Evolutionary conservation across 2,329 filamentous ascomycete species (phyloP).

Genomic region (Rhexocercosporidium sp.): DNA sequence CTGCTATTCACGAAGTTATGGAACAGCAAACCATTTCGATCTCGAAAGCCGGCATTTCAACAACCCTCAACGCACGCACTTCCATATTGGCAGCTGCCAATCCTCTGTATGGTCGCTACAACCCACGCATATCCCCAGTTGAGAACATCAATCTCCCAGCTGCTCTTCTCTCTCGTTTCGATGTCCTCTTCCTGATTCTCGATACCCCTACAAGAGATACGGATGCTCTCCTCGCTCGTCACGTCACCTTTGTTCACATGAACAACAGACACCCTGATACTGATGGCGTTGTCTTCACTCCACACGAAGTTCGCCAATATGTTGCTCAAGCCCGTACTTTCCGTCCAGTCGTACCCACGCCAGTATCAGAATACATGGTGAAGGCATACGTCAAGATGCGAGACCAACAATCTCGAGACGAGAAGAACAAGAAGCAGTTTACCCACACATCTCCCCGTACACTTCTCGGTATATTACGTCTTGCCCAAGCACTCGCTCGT

Average conservation of each 20-base stretch:
- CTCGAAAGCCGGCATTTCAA: constrained; percentile 92
- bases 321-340: constrained; percentile 90
- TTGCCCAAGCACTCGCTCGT: constrained; percentile 91
- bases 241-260: constrained; percentile 98
- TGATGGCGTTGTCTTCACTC: constrained; percentile 80
- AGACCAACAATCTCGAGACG: constrained; percentile 88
- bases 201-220: constrained; percentile 89
- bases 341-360: constrained; percentile 82
- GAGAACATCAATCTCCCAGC: constrained; percentile 99
- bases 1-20: constrained; percentile 87
- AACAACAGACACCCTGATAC: constrained; percentile 89
- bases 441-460: constrained; percentile 94
- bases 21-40: constrained; percentile 87
- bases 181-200: constrained; percentile 94
- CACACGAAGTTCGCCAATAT: constrained; percentile 93
- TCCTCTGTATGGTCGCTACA: constrained; percentile 96
- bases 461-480: constrained; percentile 86
- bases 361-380: constrained; percentile 93
- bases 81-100: constrained; percentile 96
- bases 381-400: constrained; percentile 96
- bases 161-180: constrained; percentile 94
- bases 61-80: constrained; percentile 93
- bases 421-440: constrained; percentile 90
- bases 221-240: constrained; percentile 91
- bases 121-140: constrained; percentile 93